These are phyloP conservation scores for Erodium maritimum DNA, from an alignment of 345 rosid species.

Conservation along the genomic window DNA sequence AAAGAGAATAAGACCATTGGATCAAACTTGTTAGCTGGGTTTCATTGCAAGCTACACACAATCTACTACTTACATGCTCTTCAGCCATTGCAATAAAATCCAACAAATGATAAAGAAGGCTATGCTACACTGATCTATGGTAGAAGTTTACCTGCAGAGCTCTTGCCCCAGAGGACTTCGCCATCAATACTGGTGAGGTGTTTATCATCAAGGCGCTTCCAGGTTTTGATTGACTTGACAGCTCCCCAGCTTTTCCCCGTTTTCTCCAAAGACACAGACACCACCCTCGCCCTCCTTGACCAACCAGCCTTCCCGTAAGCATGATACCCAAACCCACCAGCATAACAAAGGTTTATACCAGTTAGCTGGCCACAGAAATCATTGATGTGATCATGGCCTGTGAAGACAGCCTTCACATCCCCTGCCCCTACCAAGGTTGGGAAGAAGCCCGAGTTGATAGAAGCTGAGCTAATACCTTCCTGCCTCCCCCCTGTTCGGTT, in stretches of 20 bases:
- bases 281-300: slow-evolving; percentile 74
- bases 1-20: too few species aligned
- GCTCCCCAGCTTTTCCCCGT: slow-evolving; percentile 49
- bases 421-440: slow-evolving; percentile 66
- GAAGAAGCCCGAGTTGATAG: slow-evolving; percentile 84
- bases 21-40: too few species aligned
- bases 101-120: background rate
- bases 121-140: background rate
- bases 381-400: slow-evolving; percentile 78
- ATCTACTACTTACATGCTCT: background rate
- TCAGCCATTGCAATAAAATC: background rate
- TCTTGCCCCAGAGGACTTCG: slow-evolving; percentile 71
- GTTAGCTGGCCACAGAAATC: slow-evolving; percentile 66
- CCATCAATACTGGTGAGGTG: slow-evolving; percentile 46
- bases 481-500: slow-evolving; percentile 60
- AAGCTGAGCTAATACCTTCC: slow-evolving; percentile 56
- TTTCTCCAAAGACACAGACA: slow-evolving; percentile 60
- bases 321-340: slow-evolving; percentile 91
- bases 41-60: too few species aligned
- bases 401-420: slow-evolving; percentile 78
- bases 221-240: slow-evolving; percentile 67
- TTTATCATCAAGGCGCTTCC: slow-evolving; percentile 88
- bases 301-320: slow-evolving; percentile 91
- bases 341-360: slow-evolving; percentile 81
- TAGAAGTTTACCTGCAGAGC: slow-evolving; percentile 24